Base-by-base conservation (phyloP, 345 rosid genomes). In the Excoecaria agallocha region DNA sequence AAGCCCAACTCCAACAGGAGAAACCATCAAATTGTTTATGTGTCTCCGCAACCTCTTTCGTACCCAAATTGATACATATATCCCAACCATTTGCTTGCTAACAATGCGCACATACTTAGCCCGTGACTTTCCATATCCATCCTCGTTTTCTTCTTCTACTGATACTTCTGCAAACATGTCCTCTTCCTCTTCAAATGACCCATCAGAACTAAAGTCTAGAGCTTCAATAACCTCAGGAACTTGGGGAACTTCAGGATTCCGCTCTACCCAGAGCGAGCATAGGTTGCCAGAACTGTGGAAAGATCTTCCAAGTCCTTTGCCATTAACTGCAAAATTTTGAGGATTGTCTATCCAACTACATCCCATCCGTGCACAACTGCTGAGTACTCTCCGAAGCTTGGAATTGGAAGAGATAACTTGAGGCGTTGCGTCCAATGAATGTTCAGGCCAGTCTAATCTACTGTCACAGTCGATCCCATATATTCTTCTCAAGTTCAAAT, bases 71-170 rank as follows among this genome's bases (percentile, higher is more conserved):
- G 99, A 96, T 61, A 96, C 79, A 69, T 96, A 91, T 65, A 96
- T 93, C 62, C 99, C 99, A 35, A 96, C 97, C 99, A 96, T 96
- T 82, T 96, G 99, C 83, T 96, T 96, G 88, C 99, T 89, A 56
- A 91, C 94, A 62, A 96, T 90, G 58, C 99, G 83, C 10, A 91
- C 91, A 67, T 93, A 96, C 73, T 79, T 86, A 12, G 82, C 74
- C 58, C 73, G 75, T 59, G 85, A 66, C 77, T 79, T 87, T 1
- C 55, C 37, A 70, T 39, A 37, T 77, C 81, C 66, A 58, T 52
- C 84, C n/a, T 75, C 73, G 6, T 81, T 78, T 2, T 41, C 70
- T 78, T 57, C 77, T 60, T 67, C 84, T 63, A 64, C 60, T 22
- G 79, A 83, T 74, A 52, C 80, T 77, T 88, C 85, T 12, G 68